Percentiles rank a stretch among this genome's conserved stretches.
phyloP scores from a whole-genome alignment of 2,329 filamentous ascomycete genomes.

The Colletotrichum nymphaeae region DNA sequence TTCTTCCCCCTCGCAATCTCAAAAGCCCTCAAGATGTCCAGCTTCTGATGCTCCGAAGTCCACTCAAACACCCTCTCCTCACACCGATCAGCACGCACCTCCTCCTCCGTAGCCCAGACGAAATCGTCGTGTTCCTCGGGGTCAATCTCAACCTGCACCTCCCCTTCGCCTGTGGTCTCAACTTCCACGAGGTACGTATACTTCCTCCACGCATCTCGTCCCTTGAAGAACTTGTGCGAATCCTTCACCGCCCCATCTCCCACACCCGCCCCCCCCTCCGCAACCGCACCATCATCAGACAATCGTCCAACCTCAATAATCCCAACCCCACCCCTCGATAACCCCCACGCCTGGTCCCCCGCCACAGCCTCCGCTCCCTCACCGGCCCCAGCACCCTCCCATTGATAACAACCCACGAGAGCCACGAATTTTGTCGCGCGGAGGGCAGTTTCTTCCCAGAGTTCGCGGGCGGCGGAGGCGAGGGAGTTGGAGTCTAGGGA shows the following conservation, averaged over 20 bases:
- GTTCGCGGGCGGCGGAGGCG: slow-evolving; percentile 57
- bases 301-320: neutral
- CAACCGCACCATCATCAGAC: neutral
- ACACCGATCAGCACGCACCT: slow-evolving; percentile 41
- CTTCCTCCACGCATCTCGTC: slow-evolving; percentile 45
- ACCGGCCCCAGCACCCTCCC: slow-evolving; percentile 20
- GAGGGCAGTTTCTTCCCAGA: slow-evolving; percentile 62
- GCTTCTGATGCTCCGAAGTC: slow-evolving; percentile 35
- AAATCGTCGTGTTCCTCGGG: slow-evolving; percentile 53
- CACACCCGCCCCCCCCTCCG: slow-evolving; percentile 26
- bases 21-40: slow-evolving; percentile 32
- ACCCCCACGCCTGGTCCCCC: slow-evolving; percentile 34
- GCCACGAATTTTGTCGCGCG: slow-evolving; percentile 52
- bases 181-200: slow-evolving; percentile 49
- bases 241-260: slow-evolving; percentile 3
- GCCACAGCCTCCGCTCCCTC: slow-evolving; percentile 7
- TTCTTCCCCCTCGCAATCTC: slow-evolving; percentile 7
- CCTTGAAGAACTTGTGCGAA: neutral
- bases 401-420: slow-evolving; percentile 45
- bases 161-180: slow-evolving; percentile 26
- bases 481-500: slow-evolving; percentile 56
- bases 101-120: slow-evolving; percentile 52
- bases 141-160: slow-evolving; percentile 43
- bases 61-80: slow-evolving; percentile 25
- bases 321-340: slow-evolving; percentile 21